phyloP scores from a whole-genome alignment of 2,329 filamentous ascomycete genomes.

The Microdochium trichocladiopsis region DNA sequence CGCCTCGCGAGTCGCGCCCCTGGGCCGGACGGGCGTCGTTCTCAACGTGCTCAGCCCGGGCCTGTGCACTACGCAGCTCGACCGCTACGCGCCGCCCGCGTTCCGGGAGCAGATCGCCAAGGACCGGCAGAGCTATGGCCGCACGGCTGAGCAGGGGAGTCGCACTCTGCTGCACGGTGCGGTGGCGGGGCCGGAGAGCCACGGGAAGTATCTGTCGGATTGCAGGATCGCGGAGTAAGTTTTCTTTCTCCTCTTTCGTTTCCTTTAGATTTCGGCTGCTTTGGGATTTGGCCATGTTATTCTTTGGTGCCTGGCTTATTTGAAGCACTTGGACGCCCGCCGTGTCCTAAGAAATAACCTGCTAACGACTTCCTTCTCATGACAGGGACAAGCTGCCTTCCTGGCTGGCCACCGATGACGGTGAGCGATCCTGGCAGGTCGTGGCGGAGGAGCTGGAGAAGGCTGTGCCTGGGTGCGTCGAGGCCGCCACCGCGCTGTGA shows the following conservation, averaged over 20 bases:
- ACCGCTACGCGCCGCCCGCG: neutral
- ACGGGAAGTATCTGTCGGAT: constrained; percentile 15
- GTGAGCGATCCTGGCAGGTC: constrained; percentile 18
- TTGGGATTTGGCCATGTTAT: no score
- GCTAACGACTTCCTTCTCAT: neutral
- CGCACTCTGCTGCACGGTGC: constrained; percentile 18
- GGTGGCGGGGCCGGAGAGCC: constrained; percentile 14
- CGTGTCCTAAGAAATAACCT: no score
- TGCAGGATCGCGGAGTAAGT: constrained; percentile 20
- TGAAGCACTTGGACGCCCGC: no score
- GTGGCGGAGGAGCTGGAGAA: constrained; percentile 18
- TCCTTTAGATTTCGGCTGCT: no score
- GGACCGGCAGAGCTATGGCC: constrained; percentile 3
- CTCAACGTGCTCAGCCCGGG: neutral
- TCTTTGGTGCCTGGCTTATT: no score
- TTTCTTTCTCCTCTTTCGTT: neutral
- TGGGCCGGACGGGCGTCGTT: neutral
- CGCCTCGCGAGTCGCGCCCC: neutral
- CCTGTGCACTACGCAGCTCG: neutral
- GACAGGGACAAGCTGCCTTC: constrained; percentile 8
- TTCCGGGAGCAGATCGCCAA: neutral
- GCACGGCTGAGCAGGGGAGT: constrained; percentile 18
- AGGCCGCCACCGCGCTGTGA: constrained; percentile 4
- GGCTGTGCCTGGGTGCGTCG: constrained; percentile 17
- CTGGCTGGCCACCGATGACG: constrained; percentile 12